phyloP scores from a whole-genome alignment of 805 yeast species.

The Barnettozyma sp. region DNA sequence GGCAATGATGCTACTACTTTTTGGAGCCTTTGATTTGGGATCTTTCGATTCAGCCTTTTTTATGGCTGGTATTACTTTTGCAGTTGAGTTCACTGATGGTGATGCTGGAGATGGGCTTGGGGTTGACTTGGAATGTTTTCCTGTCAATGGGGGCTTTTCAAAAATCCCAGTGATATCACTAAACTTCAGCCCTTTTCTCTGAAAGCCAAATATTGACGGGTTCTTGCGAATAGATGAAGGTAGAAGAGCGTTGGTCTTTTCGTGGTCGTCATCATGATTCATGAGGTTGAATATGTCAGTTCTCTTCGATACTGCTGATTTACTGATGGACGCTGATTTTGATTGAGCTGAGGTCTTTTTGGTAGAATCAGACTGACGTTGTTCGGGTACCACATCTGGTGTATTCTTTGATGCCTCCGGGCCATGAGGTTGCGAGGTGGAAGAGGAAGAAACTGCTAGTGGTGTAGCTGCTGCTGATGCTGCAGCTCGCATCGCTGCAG shows the following conservation, averaged over 20 bases:
- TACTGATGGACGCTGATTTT: too few species aligned
- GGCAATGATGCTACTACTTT: too few species aligned
- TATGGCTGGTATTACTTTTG: background rate
- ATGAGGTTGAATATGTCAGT: constrained; percentile 9
- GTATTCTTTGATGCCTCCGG: too few species aligned
- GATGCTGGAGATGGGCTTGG: background rate
- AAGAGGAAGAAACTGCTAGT: too few species aligned
- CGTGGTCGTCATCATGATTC: constrained; percentile 8
- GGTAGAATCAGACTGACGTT: too few species aligned
- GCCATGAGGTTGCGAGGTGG: too few species aligned
- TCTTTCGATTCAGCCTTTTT: constrained; percentile 1
- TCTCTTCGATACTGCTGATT: constrained; percentile 2
- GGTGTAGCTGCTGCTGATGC: background rate
- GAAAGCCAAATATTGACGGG: background rate
- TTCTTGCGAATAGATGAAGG: background rate
- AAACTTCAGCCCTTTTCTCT: constrained; percentile 1
- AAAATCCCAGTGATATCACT: constrained; percentile 6
- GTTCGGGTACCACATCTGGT: too few species aligned
- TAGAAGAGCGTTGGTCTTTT: background rate
- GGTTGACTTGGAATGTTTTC: background rate
- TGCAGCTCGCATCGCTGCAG: constrained; percentile 10
- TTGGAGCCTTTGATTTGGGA: constrained; percentile 1
- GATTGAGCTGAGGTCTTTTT: too few species aligned
- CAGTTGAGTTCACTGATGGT: constrained; percentile 1
- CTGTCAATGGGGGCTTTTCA: background rate